Base-by-base conservation (phyloP, 2,329 filamentous ascomycete genomes). In the Arthrobotrys sinensis region DNA sequence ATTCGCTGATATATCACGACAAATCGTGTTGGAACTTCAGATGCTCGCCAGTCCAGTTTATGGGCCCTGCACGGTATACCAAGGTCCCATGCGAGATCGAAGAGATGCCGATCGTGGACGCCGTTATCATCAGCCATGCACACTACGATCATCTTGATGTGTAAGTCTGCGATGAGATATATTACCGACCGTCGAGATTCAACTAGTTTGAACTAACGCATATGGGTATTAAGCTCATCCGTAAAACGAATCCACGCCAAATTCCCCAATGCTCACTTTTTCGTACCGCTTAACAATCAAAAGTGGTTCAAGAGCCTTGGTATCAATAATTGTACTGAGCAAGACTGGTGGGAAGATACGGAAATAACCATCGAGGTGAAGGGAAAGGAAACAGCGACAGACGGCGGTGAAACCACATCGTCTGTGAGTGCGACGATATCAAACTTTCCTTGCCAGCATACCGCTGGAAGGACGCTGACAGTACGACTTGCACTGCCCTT, bases 71-170 rank as follows among this genome's bases (percentile, higher is more conserved):
- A 85, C 88, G 95, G 62, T 97, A 89, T 85, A 97, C 94, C 0
- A 87, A 90, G 21, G 87, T 88, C 72, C 93, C 95, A 0, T 97
- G 94, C 84, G 85, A 90, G 68, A 89, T 97, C 79, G 87, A 89
- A 63, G 93, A 97, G 80, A 88, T 97, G 2, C 94, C 94, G 7
- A 85, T 88, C 71, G 88, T 94, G 50, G 92, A 96, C 82, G 89
- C 90, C 32, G 91, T 93, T 8, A 86, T 96, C 67, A 97, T 97
- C 81, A 93, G 91, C 16, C 94, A 97, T 85, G 94, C 91, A 81
- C 95, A 97, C 85, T 97, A 97, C 84, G 95, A 97, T 84, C 95
- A 97, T 83, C 86, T 98, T 11, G 95, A 92, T 0, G 90, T 93
- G 81, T 88, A 72, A 78, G 75, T 67, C n/a, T 1, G 24, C 12